phyloP scores from a whole-genome alignment of 164 flowering plant genomes.

The Akebia trifoliata region DNA sequence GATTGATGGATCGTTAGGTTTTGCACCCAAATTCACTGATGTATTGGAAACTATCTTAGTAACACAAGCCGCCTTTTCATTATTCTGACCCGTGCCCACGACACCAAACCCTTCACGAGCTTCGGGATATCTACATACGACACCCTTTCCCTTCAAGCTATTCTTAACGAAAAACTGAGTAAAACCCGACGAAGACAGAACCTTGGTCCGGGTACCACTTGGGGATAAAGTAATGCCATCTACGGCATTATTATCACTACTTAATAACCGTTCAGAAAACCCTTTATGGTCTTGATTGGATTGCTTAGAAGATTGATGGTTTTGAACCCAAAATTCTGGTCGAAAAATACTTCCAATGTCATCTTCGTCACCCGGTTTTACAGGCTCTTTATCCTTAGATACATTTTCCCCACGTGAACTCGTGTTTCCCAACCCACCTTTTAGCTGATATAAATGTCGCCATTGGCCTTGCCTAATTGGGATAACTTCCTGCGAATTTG shows the following conservation, averaged over 20 bases:
- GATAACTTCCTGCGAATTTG: constrained; percentile 32
- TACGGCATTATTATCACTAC: constrained; percentile 21
- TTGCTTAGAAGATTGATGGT: constrained; percentile 10
- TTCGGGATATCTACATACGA: constrained; percentile 32
- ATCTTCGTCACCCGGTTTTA: constrained; percentile 20
- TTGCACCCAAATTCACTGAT: constrained; percentile 19
- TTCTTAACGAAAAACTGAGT: constrained; percentile 66
- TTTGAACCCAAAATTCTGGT: constrained; percentile 31
- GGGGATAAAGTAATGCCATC: constrained; percentile 22
- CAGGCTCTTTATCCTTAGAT: constrained; percentile 24
- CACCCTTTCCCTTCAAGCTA: constrained; percentile 73
- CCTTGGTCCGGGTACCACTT: constrained; percentile 58
- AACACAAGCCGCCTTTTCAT: constrained; percentile 19
- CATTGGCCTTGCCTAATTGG: constrained; percentile 34
- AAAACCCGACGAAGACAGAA: constrained; percentile 67
- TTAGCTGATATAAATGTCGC: constrained; percentile 44
- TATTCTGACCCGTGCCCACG: constrained; percentile 22
- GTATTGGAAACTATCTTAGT: constrained; percentile 27
- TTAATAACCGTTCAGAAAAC: constrained; percentile 15
- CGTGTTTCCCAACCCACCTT: constrained; percentile 40
- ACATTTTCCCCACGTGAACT: constrained; percentile 21
- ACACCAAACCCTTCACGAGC: constrained; percentile 23
- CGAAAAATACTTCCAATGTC: constrained; percentile 23
- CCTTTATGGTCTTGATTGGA: constrained; percentile 18
- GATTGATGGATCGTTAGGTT: constrained; percentile 18